These are phyloP conservation scores for Podaxis sp. DNA, from an alignment of 768 basidiomycete species.

Conservation along the genomic window DNA sequence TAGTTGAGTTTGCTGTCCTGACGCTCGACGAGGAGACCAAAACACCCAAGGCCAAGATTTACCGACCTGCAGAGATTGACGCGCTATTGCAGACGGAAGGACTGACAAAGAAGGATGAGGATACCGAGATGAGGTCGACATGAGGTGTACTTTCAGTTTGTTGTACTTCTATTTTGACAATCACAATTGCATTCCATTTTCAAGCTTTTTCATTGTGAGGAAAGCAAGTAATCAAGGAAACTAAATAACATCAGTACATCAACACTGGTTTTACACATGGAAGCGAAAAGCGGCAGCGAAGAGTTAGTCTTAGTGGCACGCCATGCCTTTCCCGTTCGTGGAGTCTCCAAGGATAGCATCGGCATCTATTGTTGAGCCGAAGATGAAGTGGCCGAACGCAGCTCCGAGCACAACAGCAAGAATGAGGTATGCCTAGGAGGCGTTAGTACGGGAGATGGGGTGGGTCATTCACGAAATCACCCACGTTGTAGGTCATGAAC, in stretches of 20 bases:
- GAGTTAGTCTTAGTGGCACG: slow-evolving; percentile 57
- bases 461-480: slow-evolving; percentile 21
- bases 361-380: slow-evolving; percentile 59
- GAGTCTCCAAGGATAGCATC: slow-evolving; percentile 48
- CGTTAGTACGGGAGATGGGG: slow-evolving; percentile 1
- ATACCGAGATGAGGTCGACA: slow-evolving; percentile 68
- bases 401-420: slow-evolving; percentile 78
- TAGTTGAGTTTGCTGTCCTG: slow-evolving; percentile 96
- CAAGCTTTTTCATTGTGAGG: slow-evolving; percentile 20
- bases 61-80: slow-evolving; percentile 84
- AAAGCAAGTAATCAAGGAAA: neutral
- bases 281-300: neutral
- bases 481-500: slow-evolving; percentile 95
- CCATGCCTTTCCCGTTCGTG: slow-evolving; percentile 58
- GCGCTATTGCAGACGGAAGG: slow-evolving; percentile 74
- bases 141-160: slow-evolving; percentile 18
- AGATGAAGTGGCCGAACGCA: slow-evolving; percentile 77
- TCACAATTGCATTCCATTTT: slow-evolving; percentile 35
- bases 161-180: slow-evolving; percentile 31
- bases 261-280: neutral
- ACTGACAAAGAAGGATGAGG: slow-evolving; percentile 84
- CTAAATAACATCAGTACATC: neutral
- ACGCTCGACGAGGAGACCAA: slow-evolving; percentile 76
- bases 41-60: slow-evolving; percentile 87
- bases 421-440: slow-evolving; percentile 76